Conservation (phyloP, 176 grass and related monocot species). For the Neostapfia colusana region DNA sequence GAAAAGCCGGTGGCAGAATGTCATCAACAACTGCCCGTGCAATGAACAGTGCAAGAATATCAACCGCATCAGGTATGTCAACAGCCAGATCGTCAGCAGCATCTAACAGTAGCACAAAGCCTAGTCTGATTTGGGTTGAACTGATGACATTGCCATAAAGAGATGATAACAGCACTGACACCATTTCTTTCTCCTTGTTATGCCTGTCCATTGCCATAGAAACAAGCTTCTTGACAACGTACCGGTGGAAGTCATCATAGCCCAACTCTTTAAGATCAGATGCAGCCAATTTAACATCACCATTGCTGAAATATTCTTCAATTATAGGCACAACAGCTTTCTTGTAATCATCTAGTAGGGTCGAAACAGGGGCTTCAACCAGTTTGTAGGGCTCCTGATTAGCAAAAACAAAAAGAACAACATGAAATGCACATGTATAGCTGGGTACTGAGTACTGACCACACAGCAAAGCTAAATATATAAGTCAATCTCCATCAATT, state of each 20-base stretch:
- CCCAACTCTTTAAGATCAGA: constrained; percentile 88
- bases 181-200: constrained; percentile 98
- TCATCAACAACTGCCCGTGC: constrained; percentile 92
- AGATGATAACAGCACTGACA: constrained; percentile 80
- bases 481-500: background rate
- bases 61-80: constrained; percentile 79
- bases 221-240: constrained; percentile 92
- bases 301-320: constrained; percentile 88
- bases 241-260: constrained; percentile 66
- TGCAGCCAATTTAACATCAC: constrained; percentile 70
- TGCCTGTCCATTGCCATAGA: constrained; percentile 92
- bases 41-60: constrained; percentile 88
- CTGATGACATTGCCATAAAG: constrained; percentile 67
- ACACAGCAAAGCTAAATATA: background rate
- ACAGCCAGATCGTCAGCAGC: constrained; percentile 83
- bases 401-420: constrained; percentile 21
- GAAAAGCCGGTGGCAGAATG: constrained; percentile 84
- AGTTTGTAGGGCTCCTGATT: constrained; percentile 92
- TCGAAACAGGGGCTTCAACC: constrained; percentile 66
- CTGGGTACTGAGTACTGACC: constrained; percentile 20
- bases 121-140: constrained; percentile 76
- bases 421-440: constrained; percentile 22
- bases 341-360: constrained; percentile 81
- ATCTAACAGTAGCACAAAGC: constrained; percentile 86
- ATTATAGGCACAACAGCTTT: constrained; percentile 70